These are phyloP conservation scores for Lentinus brumalis DNA, from an alignment of 768 basidiomycete species.

Conservation along the genomic window DNA sequence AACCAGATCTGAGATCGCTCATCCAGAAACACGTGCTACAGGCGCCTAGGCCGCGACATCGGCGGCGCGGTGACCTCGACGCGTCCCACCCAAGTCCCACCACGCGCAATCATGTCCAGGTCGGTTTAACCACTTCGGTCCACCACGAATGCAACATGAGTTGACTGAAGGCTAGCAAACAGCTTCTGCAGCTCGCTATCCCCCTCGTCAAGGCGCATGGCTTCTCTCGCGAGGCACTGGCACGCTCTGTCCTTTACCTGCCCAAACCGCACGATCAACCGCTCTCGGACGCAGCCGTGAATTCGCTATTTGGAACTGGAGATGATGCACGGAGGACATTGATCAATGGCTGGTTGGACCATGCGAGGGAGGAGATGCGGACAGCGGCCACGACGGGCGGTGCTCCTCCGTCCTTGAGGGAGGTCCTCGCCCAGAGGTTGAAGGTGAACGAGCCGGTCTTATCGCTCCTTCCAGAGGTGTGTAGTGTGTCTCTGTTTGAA, in stretches of 20 bases:
- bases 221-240: constrained; percentile 72
- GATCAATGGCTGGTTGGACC: constrained; percentile 73
- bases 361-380: constrained; percentile 58
- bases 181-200: constrained; percentile 60
- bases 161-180: constrained; percentile 24
- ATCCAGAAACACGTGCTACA: too few species aligned
- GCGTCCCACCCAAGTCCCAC: constrained; percentile 12
- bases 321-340: constrained; percentile 65
- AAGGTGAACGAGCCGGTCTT: constrained; percentile 70
- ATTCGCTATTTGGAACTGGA: constrained; percentile 72
- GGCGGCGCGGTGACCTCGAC: constrained; percentile 3
- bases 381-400: constrained; percentile 16
- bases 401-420: constrained; percentile 38
- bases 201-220: constrained; percentile 68
- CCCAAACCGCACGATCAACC: constrained; percentile 55
- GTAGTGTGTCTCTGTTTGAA: constrained; percentile 14
- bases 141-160: not conserved
- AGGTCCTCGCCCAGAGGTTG: constrained; percentile 58
- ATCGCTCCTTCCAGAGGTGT: constrained; percentile 65
- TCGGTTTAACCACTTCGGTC: not conserved
- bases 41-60: too few species aligned
- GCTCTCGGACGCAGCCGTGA: constrained; percentile 69
- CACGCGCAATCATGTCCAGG: constrained; percentile 20
- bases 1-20: too few species aligned
- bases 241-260: constrained; percentile 61